These are phyloP conservation scores for Colletotrichum chrysophilum DNA, from an alignment of 2,329 filamentous ascomycete species.

Conservation along the genomic window DNA sequence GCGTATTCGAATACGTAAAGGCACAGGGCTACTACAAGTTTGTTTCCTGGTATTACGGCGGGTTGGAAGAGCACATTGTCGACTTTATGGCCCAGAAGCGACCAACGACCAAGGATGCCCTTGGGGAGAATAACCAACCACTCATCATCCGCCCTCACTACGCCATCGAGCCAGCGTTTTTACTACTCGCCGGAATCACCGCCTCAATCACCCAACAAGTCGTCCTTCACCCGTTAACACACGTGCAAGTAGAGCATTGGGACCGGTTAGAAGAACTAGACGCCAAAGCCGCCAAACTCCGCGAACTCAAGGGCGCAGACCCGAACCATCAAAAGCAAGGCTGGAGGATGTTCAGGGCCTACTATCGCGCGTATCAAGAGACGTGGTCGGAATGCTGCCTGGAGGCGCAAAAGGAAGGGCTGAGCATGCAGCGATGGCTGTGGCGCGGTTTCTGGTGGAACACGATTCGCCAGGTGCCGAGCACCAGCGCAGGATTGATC, in stretches of 20 bases:
- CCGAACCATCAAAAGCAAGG: conserved; percentile 37
- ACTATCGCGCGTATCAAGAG: conserved; percentile 74
- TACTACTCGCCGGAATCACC: conserved; percentile 71
- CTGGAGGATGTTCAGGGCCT: conserved; percentile 65
- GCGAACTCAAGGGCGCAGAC: conserved; percentile 33
- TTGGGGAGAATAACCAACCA: conserved; percentile 35
- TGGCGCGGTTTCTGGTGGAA: conserved; percentile 77
- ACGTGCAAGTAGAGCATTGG: conserved; percentile 76
- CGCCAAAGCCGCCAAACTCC: conserved; percentile 56
- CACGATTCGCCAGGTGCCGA: conserved; percentile 76
- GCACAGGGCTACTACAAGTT: conserved; percentile 76
- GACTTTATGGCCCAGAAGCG: conserved; percentile 54
- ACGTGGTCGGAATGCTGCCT: conserved; percentile 66
- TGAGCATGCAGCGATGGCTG: conserved; percentile 66
- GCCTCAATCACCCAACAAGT: conserved; percentile 73
- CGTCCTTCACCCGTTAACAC: conserved; percentile 73
- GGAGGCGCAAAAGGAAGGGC: conserved; percentile 61
- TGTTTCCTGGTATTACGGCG: conserved; percentile 73
- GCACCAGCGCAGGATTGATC: conserved; percentile 77
- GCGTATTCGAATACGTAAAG: conserved; percentile 77
- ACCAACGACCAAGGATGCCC: conserved; percentile 28
- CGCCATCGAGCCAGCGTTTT: conserved; percentile 74
- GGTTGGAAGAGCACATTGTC: conserved; percentile 56
- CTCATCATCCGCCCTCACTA: conserved; percentile 75
- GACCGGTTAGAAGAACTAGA: conserved; percentile 76